Percentiles rank a stretch among this genome's conserved stretches.
phyloP scores from a whole-genome alignment of 2,329 filamentous ascomycete genomes.

The Trichothecium roseum region DNA sequence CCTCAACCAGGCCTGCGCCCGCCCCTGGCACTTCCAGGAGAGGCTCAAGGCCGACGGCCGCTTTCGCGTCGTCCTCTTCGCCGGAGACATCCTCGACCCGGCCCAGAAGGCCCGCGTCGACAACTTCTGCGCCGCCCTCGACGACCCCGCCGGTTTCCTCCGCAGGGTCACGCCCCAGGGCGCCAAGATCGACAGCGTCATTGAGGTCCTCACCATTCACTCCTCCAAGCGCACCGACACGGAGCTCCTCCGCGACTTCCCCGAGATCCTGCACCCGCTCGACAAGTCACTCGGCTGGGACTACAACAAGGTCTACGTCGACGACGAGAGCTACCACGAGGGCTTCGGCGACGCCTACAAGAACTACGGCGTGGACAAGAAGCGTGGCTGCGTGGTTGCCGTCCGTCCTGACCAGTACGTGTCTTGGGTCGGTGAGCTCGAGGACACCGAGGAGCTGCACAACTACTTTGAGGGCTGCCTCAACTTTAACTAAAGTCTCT shows the following conservation, averaged over 20 bases:
- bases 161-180: constrained; percentile 4
- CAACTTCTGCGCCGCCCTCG: constrained; percentile 33
- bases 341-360: constrained; percentile 27
- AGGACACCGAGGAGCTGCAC: constrained; percentile 1
- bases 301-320: constrained; percentile 46
- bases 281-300: constrained; percentile 38
- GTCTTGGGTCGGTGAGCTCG: constrained; percentile 4
- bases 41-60: constrained; percentile 44
- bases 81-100: constrained; percentile 40
- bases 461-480: constrained; percentile 1
- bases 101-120: constrained; percentile 33
- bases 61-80: constrained; percentile 51
- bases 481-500: too few relatives aligned
- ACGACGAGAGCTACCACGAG: constrained; percentile 43
- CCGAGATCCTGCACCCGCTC: constrained; percentile 35
- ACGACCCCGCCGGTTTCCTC: constrained; percentile 7
- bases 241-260: constrained; percentile 38
- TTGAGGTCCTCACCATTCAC: constrained; percentile 55
- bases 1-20: constrained; percentile 43
- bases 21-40: constrained; percentile 50
- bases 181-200: constrained; percentile 15
- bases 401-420: constrained; percentile 11
- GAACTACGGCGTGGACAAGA: constrained; percentile 28
- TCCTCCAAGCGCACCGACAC: constrained; percentile 35
- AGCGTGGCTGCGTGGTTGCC: constrained; percentile 17